Evolutionary conservation across 805 yeast genomes (phyloP), one percentile per base, ranked within the genome.

Genomic region (Pichia californica): DNA sequence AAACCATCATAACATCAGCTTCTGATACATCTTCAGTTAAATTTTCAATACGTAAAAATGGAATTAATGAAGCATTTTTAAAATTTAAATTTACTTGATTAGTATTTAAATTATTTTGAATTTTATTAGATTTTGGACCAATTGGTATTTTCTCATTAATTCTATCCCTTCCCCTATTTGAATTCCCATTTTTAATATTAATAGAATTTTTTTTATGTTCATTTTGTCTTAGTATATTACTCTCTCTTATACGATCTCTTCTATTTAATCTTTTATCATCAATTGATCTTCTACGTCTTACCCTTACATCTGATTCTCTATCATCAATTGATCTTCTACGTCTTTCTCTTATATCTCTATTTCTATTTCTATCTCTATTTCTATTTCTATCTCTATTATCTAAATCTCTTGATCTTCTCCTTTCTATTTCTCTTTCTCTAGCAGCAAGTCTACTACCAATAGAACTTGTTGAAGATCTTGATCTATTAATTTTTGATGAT

Each of bases 21-120:
- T 54, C 52, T 1, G 60, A 41, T 0, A 63, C 67, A 5, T 62
- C 68, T 11, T 52, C 50, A 16, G 50, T 54, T 7, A 67, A 40
- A 41, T 67, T 67, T 14, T 43, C 44, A 8, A 67, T 50, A 33
- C 63, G 54, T 13, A 66, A 38, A 38, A 64, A 54, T 21, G 49
- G 51, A 8, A 53, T 48, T 6, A 40, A 32, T 1, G 60, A 44
- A 1, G 55, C 51, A 35, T 59, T 51, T 43, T 53, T 58, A 34
- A 64, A 51, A 13, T 32, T 52, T 20, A 54, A 13, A 15, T 36
- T 31, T 9, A 26, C 7, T 18, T 31, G 20, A 8, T 36, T 21
- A 13, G 10, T 11, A n/a, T 18, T 20, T 10, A 31, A 26, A 14
- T 21, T 33, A 6, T 15, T 20, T 11, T 31, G 18, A 5, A 9